These are phyloP conservation scores for Dendryphion nanum DNA, from an alignment of 2,329 filamentous ascomycete species.

Conservation along the genomic window DNA sequence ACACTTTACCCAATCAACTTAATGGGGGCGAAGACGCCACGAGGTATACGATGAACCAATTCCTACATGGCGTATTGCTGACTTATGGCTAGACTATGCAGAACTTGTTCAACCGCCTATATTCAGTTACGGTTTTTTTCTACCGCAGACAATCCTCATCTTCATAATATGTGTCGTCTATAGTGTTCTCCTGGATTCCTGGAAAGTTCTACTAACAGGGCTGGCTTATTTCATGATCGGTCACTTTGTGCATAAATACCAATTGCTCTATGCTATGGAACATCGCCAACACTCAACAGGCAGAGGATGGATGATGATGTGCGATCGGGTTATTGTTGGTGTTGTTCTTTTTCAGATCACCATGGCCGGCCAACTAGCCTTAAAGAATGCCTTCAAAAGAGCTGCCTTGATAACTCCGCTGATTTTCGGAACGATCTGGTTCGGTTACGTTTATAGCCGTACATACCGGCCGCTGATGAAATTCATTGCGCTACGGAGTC, in stretches of 20 bases:
- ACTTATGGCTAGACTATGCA: constrained; percentile 63
- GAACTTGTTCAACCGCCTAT: constrained; percentile 77
- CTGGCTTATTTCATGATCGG: constrained; percentile 80
- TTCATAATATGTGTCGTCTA: constrained; percentile 97
- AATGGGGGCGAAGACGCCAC: constrained; percentile 78
- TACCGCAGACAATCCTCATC: constrained; percentile 87
- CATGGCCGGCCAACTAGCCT: constrained; percentile 81
- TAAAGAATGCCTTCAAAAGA: constrained; percentile 69
- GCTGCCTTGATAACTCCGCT: constrained; percentile 75
- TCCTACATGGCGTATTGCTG: neutral
- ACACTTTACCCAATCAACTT: constrained; percentile 77
- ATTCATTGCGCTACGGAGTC: constrained; percentile 88
- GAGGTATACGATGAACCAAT: constrained; percentile 48
- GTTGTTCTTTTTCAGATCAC: constrained; percentile 86
- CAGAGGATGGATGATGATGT: constrained; percentile 94
- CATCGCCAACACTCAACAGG: constrained; percentile 93
- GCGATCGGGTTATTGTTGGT: constrained; percentile 83
- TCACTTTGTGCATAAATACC: constrained; percentile 93
- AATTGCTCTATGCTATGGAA: constrained; percentile 97
- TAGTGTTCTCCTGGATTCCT: constrained; percentile 78
- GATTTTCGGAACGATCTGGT: constrained; percentile 80
- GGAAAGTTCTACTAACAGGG: constrained; percentile 77
- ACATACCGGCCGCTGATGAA: constrained; percentile 86
- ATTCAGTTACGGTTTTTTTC: constrained; percentile 95
- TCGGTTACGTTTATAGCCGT: constrained; percentile 74